A percentile compares a stretch with the other conserved stretches of the same genome.
Evolutionary conservation across 140 eudicot species (phyloP).

Genomic region (Oenanthe javanica): DNA sequence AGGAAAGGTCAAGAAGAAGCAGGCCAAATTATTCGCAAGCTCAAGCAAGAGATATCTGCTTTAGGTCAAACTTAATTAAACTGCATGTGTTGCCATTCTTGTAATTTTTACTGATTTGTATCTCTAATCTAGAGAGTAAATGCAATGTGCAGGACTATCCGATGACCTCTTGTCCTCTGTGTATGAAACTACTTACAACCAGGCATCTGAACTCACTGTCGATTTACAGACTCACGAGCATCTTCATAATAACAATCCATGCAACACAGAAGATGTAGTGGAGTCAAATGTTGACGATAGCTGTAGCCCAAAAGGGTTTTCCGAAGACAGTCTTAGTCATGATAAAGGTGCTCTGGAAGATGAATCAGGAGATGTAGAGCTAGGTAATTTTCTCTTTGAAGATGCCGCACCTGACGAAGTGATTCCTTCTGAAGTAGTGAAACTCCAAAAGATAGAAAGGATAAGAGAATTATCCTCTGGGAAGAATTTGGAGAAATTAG

Average conservation of each 20-base stretch:
- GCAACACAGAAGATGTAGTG: slow-evolving; percentile 23
- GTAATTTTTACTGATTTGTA: not conserved
- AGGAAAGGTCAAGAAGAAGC: slow-evolving; percentile 75
- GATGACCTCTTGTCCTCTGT: slow-evolving; percentile 60
- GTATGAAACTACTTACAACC: slow-evolving; percentile 35
- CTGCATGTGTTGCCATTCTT: slow-evolving; percentile 7
- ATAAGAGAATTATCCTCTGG: slow-evolving; percentile 57
- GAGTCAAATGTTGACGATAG: slow-evolving; percentile 21
- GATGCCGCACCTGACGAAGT: slow-evolving; percentile 40
- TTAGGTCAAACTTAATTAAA: slow-evolving; percentile 45
- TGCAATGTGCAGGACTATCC: slow-evolving; percentile 50
- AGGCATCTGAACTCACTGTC: slow-evolving; percentile 19
- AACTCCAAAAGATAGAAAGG: slow-evolving; percentile 72
- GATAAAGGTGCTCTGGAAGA: slow-evolving; percentile 37
- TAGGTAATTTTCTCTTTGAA: slow-evolving; percentile 79
- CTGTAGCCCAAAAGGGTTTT: slow-evolving; percentile 14
- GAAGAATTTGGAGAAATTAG: slow-evolving; percentile 68
- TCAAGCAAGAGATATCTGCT: slow-evolving; percentile 85
- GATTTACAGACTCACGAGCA: slow-evolving; percentile 23
- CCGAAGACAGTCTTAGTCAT: slow-evolving; percentile 22
- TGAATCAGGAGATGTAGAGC: slow-evolving; percentile 69
- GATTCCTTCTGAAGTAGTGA: slow-evolving; percentile 47
- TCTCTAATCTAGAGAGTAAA: slow-evolving; percentile 9
- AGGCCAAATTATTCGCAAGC: slow-evolving; percentile 69
- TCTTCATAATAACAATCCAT: slow-evolving; percentile 19